Evolutionary conservation across 108 stramenopile species (phyloP).

Genomic region (Cyclotella baltica): DNA sequence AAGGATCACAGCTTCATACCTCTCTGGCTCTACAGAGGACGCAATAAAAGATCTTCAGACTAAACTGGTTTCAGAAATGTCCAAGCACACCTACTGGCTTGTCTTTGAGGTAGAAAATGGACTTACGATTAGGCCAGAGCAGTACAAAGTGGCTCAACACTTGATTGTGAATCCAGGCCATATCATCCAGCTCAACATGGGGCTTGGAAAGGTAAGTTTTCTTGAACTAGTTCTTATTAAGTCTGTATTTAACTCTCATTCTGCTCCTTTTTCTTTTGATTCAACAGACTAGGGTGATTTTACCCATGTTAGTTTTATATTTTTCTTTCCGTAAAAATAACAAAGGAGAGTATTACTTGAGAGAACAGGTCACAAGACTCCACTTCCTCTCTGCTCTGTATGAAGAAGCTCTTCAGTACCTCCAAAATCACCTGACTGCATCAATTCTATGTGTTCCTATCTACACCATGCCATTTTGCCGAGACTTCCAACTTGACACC

Average conservation of each 20-base stretch:
- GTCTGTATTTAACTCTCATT: neutral
- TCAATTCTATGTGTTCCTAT: constrained; percentile 36
- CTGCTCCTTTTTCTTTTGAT: neutral
- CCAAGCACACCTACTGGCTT: constrained; percentile 54
- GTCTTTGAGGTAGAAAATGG: constrained; percentile 64
- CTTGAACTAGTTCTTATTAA: neutral
- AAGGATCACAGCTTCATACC: constrained; percentile 19
- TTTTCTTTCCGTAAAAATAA: constrained; percentile 26
- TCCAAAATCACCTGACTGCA: constrained; percentile 49
- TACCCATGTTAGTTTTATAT: constrained; percentile 59
- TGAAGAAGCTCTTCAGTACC: constrained; percentile 44
- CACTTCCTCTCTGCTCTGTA: constrained; percentile 55
- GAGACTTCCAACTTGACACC: constrained; percentile 50
- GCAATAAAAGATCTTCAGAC: constrained; percentile 36
- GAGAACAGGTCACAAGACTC: constrained; percentile 43
- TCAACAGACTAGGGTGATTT: constrained; percentile 53
- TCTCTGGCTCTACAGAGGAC: constrained; percentile 1
- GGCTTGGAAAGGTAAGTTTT: constrained; percentile 53
- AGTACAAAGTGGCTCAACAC: constrained; percentile 59
- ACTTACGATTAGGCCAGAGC: constrained; percentile 58
- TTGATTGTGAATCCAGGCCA: constrained; percentile 57
- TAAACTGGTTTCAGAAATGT: constrained; percentile 41
- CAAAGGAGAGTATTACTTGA: neutral
- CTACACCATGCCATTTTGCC: constrained; percentile 55
- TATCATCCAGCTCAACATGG: constrained; percentile 68